phyloP scores from a whole-genome alignment of 257 asterid species.

The Echium plantagineum region DNA sequence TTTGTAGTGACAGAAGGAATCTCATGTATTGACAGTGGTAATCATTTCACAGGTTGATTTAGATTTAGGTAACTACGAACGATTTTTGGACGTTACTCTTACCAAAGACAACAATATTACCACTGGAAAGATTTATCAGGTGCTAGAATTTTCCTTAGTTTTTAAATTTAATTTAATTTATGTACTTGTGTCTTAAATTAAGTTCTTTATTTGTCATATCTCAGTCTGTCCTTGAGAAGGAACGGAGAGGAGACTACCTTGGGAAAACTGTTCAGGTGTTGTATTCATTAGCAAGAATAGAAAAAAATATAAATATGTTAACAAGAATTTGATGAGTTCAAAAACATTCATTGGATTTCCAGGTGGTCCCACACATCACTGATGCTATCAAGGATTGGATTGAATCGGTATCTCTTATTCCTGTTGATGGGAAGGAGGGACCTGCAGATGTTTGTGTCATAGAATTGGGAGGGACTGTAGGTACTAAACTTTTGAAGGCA shows the following conservation, averaged over 20 bases:
- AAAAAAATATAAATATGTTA: background rate
- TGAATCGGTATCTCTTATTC: conserved; percentile 34
- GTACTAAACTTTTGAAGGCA: conserved; percentile 1
- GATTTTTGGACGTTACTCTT: conserved; percentile 85
- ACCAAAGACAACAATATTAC: conserved; percentile 95
- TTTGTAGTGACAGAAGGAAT: background rate
- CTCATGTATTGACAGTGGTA: background rate
- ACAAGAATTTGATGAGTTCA: background rate
- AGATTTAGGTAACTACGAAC: conserved; percentile 92
- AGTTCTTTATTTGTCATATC: conserved; percentile 20
- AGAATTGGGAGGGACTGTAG: conserved; percentile 44
- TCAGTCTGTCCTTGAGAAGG: conserved; percentile 61
- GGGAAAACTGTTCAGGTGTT: conserved; percentile 67
- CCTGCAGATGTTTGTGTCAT: conserved; percentile 51
- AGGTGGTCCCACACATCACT: conserved; percentile 46
- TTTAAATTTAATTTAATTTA: conserved; percentile 1
- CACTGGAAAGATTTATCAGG: conserved; percentile 99
- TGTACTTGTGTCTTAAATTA: conserved; percentile 12
- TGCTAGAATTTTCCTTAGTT: conserved; percentile 10
- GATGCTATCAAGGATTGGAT: conserved; percentile 45
- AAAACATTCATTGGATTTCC: conserved; percentile 1
- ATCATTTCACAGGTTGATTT: conserved; percentile 19
- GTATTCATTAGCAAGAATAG: background rate
- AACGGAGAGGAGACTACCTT: conserved; percentile 68
- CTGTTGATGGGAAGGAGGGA: conserved; percentile 40